Conservation (phyloP, 306 rosid species). For the Rosa persica region DNA sequence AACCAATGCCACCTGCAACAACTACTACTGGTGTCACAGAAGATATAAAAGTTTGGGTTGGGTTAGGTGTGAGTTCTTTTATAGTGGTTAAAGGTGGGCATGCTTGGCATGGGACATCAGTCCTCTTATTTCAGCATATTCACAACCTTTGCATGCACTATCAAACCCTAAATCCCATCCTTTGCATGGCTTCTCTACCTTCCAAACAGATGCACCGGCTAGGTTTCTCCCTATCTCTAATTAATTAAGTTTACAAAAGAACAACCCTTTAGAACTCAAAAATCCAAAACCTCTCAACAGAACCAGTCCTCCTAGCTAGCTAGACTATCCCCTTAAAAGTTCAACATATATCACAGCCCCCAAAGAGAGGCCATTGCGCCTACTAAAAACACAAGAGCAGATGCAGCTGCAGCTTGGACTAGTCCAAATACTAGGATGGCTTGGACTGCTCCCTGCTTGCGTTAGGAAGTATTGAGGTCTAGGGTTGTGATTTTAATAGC, state of each 20-base stretch:
- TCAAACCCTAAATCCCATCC: background rate
- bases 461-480: background rate
- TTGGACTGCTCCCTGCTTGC: background rate
- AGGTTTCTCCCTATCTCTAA: background rate
- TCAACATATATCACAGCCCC: background rate
- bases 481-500: slow-evolving; percentile 35
- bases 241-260: background rate
- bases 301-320: background rate
- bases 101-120: background rate
- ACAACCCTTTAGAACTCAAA: background rate
- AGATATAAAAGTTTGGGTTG: background rate
- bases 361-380: background rate
- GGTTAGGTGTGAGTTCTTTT: background rate
- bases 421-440: background rate
- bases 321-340: background rate
- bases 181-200: background rate
- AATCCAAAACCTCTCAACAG: background rate
- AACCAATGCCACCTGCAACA: background rate
- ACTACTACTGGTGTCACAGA: background rate
- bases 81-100: background rate
- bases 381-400: background rate
- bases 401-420: background rate
- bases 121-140: background rate
- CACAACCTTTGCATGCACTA: background rate
- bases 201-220: background rate